Evolutionary conservation across 306 rosid species (phyloP).

Genomic region (Rosa rugosa): DNA sequence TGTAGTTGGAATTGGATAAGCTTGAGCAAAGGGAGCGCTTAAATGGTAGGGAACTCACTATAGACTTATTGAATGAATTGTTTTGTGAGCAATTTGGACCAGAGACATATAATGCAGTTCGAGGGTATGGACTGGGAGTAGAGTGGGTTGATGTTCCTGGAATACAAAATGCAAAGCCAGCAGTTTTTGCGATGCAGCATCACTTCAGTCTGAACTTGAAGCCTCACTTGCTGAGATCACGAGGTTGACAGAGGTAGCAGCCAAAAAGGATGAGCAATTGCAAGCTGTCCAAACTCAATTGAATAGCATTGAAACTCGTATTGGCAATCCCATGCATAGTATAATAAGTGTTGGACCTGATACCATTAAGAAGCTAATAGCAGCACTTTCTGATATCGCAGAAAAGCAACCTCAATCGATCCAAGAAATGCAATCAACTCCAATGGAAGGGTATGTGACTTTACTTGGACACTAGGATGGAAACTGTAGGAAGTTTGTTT

Average conservation of each 20-base stretch:
- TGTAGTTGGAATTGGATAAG: neutral
- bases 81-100: neutral
- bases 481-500: no score
- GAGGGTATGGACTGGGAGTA: neutral
- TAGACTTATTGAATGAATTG: neutral
- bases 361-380: no score
- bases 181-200: neutral
- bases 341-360: no score
- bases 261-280: neutral
- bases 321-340: no score
- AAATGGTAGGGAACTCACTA: no score
- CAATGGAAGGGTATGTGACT: no score
- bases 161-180: neutral
- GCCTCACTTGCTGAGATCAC: neutral
- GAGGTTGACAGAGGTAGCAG: neutral
- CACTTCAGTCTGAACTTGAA: neutral
- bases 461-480: no score
- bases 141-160: neutral
- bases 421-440: no score
- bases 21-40: neutral
- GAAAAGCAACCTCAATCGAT: no score
- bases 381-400: no score
- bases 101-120: neutral
- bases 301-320: no score
- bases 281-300: neutral